Evolutionary conservation across 2,329 filamentous ascomycete genomes (phyloP).

Genomic region (Fusarium udum): DNA sequence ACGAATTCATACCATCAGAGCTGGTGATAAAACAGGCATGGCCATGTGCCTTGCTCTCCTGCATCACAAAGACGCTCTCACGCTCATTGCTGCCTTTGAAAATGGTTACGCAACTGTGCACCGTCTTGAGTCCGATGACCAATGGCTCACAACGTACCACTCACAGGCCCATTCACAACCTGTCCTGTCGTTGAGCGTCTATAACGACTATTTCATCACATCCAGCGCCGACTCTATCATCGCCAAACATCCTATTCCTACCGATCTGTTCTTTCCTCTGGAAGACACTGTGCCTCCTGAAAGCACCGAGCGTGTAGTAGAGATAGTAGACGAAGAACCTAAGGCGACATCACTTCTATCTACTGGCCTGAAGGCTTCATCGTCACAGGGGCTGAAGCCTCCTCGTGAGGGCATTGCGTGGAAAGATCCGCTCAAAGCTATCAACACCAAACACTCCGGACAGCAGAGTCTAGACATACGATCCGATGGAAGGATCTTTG

Average conservation of each 20-base stretch:
- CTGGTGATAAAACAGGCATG: constrained; percentile 74
- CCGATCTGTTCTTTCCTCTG: constrained; percentile 29
- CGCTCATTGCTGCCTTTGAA: constrained; percentile 83
- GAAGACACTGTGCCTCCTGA: neutral
- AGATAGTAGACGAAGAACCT: constrained; percentile 34
- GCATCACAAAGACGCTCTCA: constrained; percentile 59
- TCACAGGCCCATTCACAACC: constrained; percentile 80
- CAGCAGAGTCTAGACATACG: constrained; percentile 84
- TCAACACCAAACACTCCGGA: constrained; percentile 87
- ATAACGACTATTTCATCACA: constrained; percentile 72
- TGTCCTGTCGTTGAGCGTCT: constrained; percentile 76
- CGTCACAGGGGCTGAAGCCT: neutral
- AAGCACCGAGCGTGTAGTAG: constrained; percentile 39
- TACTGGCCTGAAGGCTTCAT: constrained; percentile 20
- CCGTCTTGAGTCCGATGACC: constrained; percentile 54
- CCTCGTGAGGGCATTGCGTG: constrained; percentile 43
- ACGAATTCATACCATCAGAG: constrained; percentile 68
- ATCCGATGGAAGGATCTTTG: constrained; percentile 83
- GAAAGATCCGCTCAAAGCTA: constrained; percentile 64
- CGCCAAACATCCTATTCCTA: constrained; percentile 76
- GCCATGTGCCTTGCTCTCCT: constrained; percentile 82
- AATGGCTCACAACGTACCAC: constrained; percentile 67
- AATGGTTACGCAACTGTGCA: constrained; percentile 79
- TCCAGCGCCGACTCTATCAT: constrained; percentile 84
- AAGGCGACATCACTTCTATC: constrained; percentile 41